Base-by-base conservation (phyloP, 2,329 filamentous ascomycete genomes). In the Aspergillus tanneri region DNA sequence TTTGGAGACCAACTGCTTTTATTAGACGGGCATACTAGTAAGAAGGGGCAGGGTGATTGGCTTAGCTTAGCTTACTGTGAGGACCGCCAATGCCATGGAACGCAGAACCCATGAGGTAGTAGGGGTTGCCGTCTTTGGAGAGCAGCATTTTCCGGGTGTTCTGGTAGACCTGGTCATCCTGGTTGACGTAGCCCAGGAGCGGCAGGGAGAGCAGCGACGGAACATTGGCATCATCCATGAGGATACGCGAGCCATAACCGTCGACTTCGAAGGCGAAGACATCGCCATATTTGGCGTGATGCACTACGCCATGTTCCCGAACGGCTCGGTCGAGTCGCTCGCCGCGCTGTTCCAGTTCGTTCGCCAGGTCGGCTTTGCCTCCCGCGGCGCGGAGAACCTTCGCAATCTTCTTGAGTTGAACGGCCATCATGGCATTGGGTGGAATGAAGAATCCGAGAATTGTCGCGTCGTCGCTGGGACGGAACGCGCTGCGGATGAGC, bases 381-480 rank as follows among this genome's bases (percentile, higher is more conserved):
- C 65, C 65, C 1, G 77, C 81, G 5, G 76, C 75, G 43, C 74
- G 72, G n/a, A 97, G 79, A 16, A 95, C 77, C 5, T 77, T 75
- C 0, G 89, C 84, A 0, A 88, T 84, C 34, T 88, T 84, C 54
- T 84, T 82, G 21, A 99, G 77, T 69, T 99, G 90, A 0, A 92
- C 88, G 2, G 90, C 85, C 79, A 99, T 96, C 85, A 95, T 92
- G 19, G 93, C 93, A 65, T 99, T 99, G 28, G 89, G 86, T 0
- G 93, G 93, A 57, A 99, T 95, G 66, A 96, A 89, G 75, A 90
- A 99, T 36, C 91, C 91, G 3, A 99, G 77, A 28, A 93, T 96
- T 0, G 90, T 95, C 2, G 93, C 90, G 67, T 99, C 93, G 61
- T 99, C 93, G 55, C 89, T 95, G 4, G 93, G 93, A 1, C 93